Evolutionary conservation across 1,284 basidiomycete genomes (phyloP).

Genomic region (Bondarzewia mesenterica): DNA sequence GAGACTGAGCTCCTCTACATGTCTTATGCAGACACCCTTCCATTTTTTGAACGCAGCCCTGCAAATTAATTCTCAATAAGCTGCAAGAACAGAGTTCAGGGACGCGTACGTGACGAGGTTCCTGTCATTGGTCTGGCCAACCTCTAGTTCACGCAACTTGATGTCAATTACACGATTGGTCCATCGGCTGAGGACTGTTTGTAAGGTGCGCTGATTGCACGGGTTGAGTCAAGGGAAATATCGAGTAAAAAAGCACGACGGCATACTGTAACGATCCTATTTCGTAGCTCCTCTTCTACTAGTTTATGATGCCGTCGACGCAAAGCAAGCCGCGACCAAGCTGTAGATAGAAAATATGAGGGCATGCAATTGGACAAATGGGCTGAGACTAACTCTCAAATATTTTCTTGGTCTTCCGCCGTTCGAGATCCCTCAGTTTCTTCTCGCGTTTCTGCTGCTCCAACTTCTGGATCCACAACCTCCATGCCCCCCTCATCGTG

Average conservation of each 20-base stretch:
- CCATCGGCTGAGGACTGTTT: slow-evolving; percentile 45
- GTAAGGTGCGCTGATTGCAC: slow-evolving; percentile 42
- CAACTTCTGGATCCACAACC: slow-evolving; percentile 41
- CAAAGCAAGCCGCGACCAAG: slow-evolving; percentile 35
- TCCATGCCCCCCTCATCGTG: slow-evolving; percentile 41
- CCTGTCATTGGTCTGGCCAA: slow-evolving; percentile 40
- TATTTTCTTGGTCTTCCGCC: slow-evolving; percentile 25
- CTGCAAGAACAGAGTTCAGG: neutral
- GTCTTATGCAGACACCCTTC: slow-evolving; percentile 51
- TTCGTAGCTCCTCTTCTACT: slow-evolving; percentile 32
- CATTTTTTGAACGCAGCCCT: slow-evolving; percentile 60
- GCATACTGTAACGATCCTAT: slow-evolving; percentile 34
- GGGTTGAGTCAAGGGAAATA: slow-evolving; percentile 8
- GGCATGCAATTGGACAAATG: neutral
- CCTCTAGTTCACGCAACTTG: slow-evolving; percentile 62
- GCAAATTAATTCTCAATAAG: slow-evolving; percentile 2
- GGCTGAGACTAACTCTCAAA: slow-evolving; percentile 38
- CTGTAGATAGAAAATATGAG: slow-evolving; percentile 24
- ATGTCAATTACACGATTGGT: slow-evolving; percentile 63
- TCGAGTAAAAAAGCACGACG: neutral
- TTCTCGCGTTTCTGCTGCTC: slow-evolving; percentile 40
- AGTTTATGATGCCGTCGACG: slow-evolving; percentile 27
- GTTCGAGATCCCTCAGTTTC: slow-evolving; percentile 37
- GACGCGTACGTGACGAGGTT: slow-evolving; percentile 38
- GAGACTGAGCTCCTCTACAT: slow-evolving; percentile 62